These are phyloP conservation scores for Taphrina flavorubra DNA, from an alignment of 1,139 yeast species.

Conservation along the genomic window DNA sequence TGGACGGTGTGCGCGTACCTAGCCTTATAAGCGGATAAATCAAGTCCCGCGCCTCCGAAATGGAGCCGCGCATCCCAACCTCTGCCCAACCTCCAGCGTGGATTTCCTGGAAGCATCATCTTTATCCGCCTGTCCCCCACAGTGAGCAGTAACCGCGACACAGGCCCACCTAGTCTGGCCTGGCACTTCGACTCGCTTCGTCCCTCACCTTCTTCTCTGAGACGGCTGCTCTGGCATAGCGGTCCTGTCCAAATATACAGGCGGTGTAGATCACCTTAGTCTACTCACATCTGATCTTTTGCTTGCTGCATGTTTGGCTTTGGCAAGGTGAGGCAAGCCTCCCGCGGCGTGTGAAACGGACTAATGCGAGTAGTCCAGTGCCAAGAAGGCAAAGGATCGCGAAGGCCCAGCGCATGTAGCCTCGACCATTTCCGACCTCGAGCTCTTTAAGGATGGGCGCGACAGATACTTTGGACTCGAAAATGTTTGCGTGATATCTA, in stretches of 20 bases:
- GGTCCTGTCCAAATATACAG: background rate
- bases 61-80: slow-evolving; percentile 7
- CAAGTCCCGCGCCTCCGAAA: background rate
- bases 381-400: slow-evolving; percentile 28
- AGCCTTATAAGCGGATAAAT: too few relatives aligned
- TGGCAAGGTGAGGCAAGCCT: slow-evolving; percentile 31
- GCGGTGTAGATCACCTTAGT: background rate
- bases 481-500: slow-evolving; percentile 53
- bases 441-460: slow-evolving; percentile 44
- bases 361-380: slow-evolving; percentile 22
- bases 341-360: background rate
- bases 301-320: slow-evolving; percentile 34
- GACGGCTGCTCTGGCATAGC: background rate
- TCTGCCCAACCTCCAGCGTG: background rate
- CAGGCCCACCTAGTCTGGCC: background rate
- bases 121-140: slow-evolving; percentile 13
- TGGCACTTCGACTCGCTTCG: background rate
- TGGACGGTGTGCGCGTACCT: too few relatives aligned
- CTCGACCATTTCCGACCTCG: slow-evolving; percentile 9
- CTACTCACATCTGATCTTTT: background rate
- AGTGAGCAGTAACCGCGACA: slow-evolving; percentile 1
- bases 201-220: too few relatives aligned
- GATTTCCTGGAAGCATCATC: background rate
- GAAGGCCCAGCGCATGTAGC: background rate
- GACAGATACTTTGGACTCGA: slow-evolving; percentile 85